These are phyloP conservation scores for Aspergillus quadricinctus DNA, from an alignment of 2,329 filamentous ascomycete species.

Conservation along the genomic window DNA sequence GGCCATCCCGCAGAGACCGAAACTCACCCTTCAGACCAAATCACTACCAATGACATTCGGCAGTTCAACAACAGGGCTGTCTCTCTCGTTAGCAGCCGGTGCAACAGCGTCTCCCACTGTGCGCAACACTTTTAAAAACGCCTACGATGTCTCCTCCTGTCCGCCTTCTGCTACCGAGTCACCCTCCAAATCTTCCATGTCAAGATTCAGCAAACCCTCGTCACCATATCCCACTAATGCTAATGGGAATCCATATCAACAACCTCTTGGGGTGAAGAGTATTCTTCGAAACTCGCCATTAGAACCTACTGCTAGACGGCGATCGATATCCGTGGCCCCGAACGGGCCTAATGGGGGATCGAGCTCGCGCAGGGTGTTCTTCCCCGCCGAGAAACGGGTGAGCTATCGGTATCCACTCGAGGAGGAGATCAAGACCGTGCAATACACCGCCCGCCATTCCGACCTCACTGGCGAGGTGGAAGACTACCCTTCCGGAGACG, in stretches of 20 bases:
- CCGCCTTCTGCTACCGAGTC: conserved; percentile 38
- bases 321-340: conserved; percentile 38
- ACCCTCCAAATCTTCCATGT: conserved; percentile 24
- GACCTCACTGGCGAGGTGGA: conserved; percentile 43
- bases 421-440: conserved; percentile 55
- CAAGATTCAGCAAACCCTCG: conserved; percentile 25
- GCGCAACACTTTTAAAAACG: conserved; percentile 60
- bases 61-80: conserved; percentile 50
- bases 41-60: conserved; percentile 49
- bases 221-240: conserved; percentile 24
- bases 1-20: conserved; percentile 44
- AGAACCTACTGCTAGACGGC: conserved; percentile 30
- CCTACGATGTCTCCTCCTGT: conserved; percentile 46
- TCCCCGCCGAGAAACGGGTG: conserved; percentile 55
- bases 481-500: conserved; percentile 8
- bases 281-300: conserved; percentile 47
- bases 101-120: conserved; percentile 53
- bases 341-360: conserved; percentile 31
- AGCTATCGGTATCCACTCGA: conserved; percentile 53
- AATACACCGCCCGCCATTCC: conserved; percentile 53
- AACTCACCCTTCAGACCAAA: conserved; percentile 58
- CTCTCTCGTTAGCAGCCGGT: conserved; percentile 49
- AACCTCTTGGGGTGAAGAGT: conserved; percentile 40
- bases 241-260: conserved; percentile 2
- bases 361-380: conserved; percentile 37